Evolutionary conservation across 1,284 basidiomycete species (phyloP).

Genomic region (Tilletia setariae): DNA sequence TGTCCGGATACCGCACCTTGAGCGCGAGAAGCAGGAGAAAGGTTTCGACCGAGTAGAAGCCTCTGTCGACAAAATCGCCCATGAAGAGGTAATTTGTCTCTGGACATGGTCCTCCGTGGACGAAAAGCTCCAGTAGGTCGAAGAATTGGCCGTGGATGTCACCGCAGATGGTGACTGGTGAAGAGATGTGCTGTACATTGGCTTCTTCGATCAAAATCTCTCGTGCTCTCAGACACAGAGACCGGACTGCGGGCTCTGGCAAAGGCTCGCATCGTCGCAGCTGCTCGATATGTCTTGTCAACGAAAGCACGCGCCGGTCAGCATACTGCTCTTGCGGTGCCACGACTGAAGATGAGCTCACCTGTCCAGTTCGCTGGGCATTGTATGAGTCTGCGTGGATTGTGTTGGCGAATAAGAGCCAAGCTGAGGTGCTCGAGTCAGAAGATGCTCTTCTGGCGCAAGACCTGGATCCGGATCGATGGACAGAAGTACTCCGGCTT

Average conservation of each 20-base stretch:
- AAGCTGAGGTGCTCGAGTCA: not conserved
- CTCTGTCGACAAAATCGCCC: conserved; percentile 63
- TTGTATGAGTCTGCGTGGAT: not conserved
- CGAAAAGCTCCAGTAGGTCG: conserved; percentile 95
- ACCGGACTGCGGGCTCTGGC: conserved; percentile 46
- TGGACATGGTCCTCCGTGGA: conserved; percentile 89
- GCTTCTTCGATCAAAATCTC: conserved; percentile 93
- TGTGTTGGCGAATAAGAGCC: not conserved
- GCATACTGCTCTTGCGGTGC: not conserved
- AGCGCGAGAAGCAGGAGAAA: conserved; percentile 89
- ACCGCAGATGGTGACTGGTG: conserved; percentile 96
- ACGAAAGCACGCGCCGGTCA: not conserved
- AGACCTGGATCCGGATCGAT: too few species aligned
- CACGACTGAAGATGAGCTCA: not conserved
- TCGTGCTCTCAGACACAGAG: conserved; percentile 84
- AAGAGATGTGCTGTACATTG: conserved; percentile 93
- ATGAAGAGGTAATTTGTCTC: conserved; percentile 98
- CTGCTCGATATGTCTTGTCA: conserved; percentile 40
- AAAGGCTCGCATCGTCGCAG: conserved; percentile 46
- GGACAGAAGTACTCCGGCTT: too few species aligned
- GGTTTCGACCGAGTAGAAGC: conserved; percentile 96
- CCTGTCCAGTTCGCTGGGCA: conserved; percentile 15
- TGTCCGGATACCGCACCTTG: conserved; percentile 95
- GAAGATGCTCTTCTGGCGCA: not conserved
- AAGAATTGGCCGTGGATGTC: conserved; percentile 99